phyloP scores from a whole-genome alignment of 2,329 filamentous ascomycete genomes.

The Sporothrix variecibatus region DNA sequence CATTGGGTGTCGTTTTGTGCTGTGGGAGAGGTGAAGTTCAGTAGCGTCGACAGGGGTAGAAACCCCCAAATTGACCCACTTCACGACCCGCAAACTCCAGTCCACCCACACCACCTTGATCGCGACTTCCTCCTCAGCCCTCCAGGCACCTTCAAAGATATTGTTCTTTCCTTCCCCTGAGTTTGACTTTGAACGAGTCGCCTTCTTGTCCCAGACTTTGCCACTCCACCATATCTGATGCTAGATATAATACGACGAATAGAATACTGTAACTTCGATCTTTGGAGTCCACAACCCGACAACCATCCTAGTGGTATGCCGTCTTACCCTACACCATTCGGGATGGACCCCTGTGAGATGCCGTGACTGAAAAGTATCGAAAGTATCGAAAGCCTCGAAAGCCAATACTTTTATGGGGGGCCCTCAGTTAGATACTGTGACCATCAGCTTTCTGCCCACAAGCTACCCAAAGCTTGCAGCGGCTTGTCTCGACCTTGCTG shows the following conservation, averaged over 20 bases:
- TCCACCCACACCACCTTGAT: neutral
- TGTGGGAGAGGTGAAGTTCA: conserved; percentile 1
- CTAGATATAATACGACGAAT: neutral
- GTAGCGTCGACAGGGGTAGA: neutral
- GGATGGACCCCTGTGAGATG: neutral
- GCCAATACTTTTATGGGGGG: neutral
- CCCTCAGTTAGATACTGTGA: neutral
- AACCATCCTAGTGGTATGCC: neutral
- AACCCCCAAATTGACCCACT: conserved; percentile 5
- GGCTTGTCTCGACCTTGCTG: neutral
- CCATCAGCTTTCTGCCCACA: neutral
- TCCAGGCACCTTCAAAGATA: neutral
- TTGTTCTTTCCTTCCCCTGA: neutral
- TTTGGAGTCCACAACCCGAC: neutral
- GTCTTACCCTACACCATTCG: neutral
- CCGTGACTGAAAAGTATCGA: neutral
- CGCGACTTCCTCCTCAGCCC: neutral
- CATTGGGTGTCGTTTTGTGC: neutral
- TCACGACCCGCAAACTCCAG: neutral
- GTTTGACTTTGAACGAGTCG: neutral
- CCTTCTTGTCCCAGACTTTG: neutral
- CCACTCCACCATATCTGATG: neutral
- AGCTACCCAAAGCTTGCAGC: neutral
- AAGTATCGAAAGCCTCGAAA: neutral
- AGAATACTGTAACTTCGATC: neutral